phyloP scores from a whole-genome alignment of 2,329 filamentous ascomycete species.

The Colletotrichum melonis region DNA sequence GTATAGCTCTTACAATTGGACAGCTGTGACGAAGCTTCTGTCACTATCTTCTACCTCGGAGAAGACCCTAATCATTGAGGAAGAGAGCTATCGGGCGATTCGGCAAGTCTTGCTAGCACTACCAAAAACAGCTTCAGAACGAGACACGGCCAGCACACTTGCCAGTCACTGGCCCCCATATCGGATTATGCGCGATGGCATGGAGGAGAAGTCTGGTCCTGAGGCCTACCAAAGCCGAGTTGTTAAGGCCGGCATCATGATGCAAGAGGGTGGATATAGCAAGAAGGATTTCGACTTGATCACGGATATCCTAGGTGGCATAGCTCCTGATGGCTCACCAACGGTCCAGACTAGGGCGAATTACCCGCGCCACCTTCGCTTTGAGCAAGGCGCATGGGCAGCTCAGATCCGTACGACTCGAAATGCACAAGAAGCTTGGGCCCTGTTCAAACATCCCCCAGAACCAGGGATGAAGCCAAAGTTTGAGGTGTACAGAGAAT shows the following conservation, averaged over 20 bases:
- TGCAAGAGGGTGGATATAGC: conserved; percentile 67
- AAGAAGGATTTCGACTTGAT: conserved; percentile 58
- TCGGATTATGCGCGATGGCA: conserved; percentile 65
- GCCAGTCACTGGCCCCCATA: conserved; percentile 71
- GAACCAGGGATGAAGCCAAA: conserved; percentile 48
- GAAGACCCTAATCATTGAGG: conserved; percentile 62
- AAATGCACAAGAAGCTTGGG: conserved; percentile 72
- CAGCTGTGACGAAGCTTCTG: conserved; percentile 66
- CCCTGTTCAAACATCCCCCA: conserved; percentile 55
- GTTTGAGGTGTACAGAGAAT: conserved; percentile 64
- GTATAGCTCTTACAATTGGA: conserved; percentile 64
- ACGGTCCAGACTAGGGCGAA: conserved; percentile 62
- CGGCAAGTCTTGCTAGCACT: conserved; percentile 63
- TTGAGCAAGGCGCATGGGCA: conserved; percentile 56
- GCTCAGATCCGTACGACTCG: conserved; percentile 68
- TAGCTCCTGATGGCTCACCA: conserved; percentile 60
- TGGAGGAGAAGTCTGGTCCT: conserved; percentile 64
- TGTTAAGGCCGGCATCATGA: conserved; percentile 63
- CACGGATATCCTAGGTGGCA: conserved; percentile 65
- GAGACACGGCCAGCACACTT: conserved; percentile 59
- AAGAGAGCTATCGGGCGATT: conserved; percentile 65
- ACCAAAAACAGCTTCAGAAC: conserved; percentile 64
- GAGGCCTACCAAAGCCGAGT: conserved; percentile 66
- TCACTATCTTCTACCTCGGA: conserved; percentile 60
- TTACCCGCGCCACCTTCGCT: conserved; percentile 4